Evolutionary conservation across 2,329 filamentous ascomycete species (phyloP), one percentile per base, ranked within the genome.

Genomic region (Sclerotinia subarctica): DNA sequence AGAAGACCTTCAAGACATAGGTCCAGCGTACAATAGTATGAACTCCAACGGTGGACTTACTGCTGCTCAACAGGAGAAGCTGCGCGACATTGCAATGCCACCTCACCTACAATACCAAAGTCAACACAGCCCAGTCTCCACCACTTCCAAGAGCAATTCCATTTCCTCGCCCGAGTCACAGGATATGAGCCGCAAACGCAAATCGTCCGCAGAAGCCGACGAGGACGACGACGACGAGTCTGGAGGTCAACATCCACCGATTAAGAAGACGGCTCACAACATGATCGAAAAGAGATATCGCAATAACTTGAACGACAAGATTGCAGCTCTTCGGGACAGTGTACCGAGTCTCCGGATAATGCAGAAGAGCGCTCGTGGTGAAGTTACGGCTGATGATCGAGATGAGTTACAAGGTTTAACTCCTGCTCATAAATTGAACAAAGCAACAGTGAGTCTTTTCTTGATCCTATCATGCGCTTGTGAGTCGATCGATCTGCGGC

Each of bases 281-380:
- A 95, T 98, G 85, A 97, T 98, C 71, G 94, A 98, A 81, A 98
- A 97, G 84, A 85, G 94, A 72, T 98, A 98, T 79, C 89, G 94
- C 74, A 97, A 92, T 66, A 98, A 98, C 76, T 84, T 98, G 68
- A 98, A 98, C 77, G 94, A 97, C 77, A 98, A 98, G 82, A 98
- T 98, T 74, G 91, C 93, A 57, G 93, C 94, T 69, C 82, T 98
- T 70, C 86, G 94, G 74, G 93, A 97, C 78, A 96, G 93, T 76
- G 93, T 98, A 19, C 94, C 94, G 2, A 96, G 92, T 78, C 82
- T 98, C 68, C 88, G 94, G 60, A 91, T 93, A 73, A 92, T 94
- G 86, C 88, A 88, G 49, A 92, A 91, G 81, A 90, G 85, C 73
- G 86, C 85, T 59, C 82, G 82, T 68, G 89, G 87, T 51, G 89